phyloP scores from a whole-genome alignment of 306 rosid genomes.

The Luffa acutangula region DNA sequence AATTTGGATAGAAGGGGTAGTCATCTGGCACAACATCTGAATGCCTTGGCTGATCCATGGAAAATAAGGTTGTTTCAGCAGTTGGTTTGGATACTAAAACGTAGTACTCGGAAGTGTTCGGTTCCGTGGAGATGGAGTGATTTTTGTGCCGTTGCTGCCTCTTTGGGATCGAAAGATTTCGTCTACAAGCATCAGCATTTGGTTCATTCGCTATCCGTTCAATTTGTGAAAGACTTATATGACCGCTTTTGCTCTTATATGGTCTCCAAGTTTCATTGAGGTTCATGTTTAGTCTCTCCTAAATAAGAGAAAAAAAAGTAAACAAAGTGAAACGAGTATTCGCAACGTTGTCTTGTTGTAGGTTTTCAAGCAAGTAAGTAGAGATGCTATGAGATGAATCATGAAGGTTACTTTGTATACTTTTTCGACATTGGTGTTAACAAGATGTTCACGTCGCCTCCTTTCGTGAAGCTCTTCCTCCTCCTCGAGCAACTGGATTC shows the following conservation, averaged over 20 bases:
- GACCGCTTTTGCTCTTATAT: conserved; percentile 40
- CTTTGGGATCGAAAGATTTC: conserved; percentile 23
- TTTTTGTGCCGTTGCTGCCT: conserved; percentile 19
- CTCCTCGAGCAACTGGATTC: conserved; percentile 56
- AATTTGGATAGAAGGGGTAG: conserved; percentile 39
- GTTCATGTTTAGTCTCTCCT: conserved; percentile 31
- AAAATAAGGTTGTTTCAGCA: conserved; percentile 17
- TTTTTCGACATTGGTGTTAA: conserved; percentile 9
- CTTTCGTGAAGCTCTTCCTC: conserved; percentile 17
- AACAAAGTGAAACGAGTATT: neutral
- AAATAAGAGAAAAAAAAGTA: conserved; percentile 6
- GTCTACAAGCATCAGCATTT: conserved; percentile 25
- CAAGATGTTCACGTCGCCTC: conserved; percentile 11
- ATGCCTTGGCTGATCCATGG: conserved; percentile 25
- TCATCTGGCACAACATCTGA: conserved; percentile 10
- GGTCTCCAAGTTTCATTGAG: conserved; percentile 24
- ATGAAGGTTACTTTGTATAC: conserved; percentile 23
- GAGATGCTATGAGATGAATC: neutral
- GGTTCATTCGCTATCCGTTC: conserved; percentile 26
- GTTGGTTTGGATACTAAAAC: conserved; percentile 16
- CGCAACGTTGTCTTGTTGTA: neutral
- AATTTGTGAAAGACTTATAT: conserved; percentile 26
- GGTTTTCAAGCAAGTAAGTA: neutral
- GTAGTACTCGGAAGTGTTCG: conserved; percentile 28
- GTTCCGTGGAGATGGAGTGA: conserved; percentile 15